Conservation (phyloP, 2,329 filamentous ascomycete species). For the Exophiala bonariae region DNA sequence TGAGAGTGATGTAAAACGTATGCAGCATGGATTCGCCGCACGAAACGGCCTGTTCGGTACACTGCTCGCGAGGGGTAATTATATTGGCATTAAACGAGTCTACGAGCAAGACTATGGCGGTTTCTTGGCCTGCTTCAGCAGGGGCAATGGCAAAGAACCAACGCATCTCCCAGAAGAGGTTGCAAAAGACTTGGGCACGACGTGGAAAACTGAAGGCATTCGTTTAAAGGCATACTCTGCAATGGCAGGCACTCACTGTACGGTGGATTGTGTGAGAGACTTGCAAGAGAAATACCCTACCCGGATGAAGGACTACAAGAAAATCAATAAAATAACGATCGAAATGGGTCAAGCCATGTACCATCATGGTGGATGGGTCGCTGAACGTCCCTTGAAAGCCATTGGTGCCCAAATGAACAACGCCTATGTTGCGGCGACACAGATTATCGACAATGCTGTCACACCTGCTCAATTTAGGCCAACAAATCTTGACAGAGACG, state of each 20-base stretch:
- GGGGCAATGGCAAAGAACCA: slow-evolving; percentile 31
- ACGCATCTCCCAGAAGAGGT: slow-evolving; percentile 31
- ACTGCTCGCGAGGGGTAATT: slow-evolving; percentile 39
- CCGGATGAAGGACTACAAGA: slow-evolving; percentile 10
- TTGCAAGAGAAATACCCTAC: slow-evolving; percentile 34
- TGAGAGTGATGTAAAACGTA: slow-evolving; percentile 45
- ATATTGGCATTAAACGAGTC: slow-evolving; percentile 44
- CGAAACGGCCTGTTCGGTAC: slow-evolving; percentile 44
- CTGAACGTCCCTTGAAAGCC: slow-evolving; percentile 34
- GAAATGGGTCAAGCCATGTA: slow-evolving; percentile 32
- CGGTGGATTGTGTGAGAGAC: slow-evolving; percentile 36
- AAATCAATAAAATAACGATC: slow-evolving; percentile 33
- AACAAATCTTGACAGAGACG: slow-evolving; percentile 35
- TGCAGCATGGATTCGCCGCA: slow-evolving; percentile 49
- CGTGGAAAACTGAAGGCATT: slow-evolving; percentile 39
- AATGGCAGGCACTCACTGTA: slow-evolving; percentile 39
- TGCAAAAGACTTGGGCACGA: slow-evolving; percentile 34
- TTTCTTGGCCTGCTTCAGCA: slow-evolving; percentile 41
- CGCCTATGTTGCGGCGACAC: slow-evolving; percentile 36
- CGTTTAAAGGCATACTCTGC: slow-evolving; percentile 40
- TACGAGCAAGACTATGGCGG: slow-evolving; percentile 45
- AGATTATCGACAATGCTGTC: slow-evolving; percentile 39
- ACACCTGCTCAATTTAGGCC: slow-evolving; percentile 34
- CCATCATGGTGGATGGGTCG: slow-evolving; percentile 38
- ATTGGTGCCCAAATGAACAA: slow-evolving; percentile 43